These are phyloP conservation scores for Plenodomus biglobosus DNA, from an alignment of 2,329 filamentous ascomycete species.

Conservation along the genomic window DNA sequence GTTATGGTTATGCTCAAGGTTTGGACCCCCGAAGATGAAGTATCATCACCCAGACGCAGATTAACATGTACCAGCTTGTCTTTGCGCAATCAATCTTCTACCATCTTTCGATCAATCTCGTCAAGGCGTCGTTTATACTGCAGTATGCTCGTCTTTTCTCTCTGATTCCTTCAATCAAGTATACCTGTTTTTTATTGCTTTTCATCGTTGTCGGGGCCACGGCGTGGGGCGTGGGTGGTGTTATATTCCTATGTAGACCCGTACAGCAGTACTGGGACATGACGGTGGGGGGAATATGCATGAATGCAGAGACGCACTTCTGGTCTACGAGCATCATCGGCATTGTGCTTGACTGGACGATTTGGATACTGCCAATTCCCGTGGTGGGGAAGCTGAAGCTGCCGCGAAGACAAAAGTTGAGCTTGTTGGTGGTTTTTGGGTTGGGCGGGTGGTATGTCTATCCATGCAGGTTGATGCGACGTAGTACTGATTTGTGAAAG, in stretches of 20 bases:
- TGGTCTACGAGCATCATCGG: conserved; percentile 29
- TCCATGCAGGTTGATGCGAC: neutral
- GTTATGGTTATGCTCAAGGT: conserved; percentile 14
- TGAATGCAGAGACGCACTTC: conserved; percentile 28
- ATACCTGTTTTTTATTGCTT: conserved; percentile 20
- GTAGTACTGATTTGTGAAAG: conserved; percentile 9
- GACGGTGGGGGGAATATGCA: conserved; percentile 21
- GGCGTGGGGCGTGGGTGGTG: conserved; percentile 32
- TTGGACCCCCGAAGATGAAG: neutral
- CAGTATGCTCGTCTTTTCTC: conserved; percentile 37
- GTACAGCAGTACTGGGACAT: conserved; percentile 32
- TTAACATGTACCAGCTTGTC: conserved; percentile 26
- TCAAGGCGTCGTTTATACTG: conserved; percentile 37
- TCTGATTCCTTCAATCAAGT: conserved; percentile 4
- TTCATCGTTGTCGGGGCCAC: conserved; percentile 19
- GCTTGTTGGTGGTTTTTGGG: conserved; percentile 39
- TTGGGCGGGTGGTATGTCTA: conserved; percentile 41
- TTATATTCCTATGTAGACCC: conserved; percentile 34
- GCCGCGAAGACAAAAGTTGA: conserved; percentile 36
- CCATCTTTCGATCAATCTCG: conserved; percentile 34
- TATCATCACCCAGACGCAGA: no score
- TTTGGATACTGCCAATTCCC: conserved; percentile 38
- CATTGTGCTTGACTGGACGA: conserved; percentile 33
- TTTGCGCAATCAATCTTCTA: conserved; percentile 36
- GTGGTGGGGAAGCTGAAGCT: conserved; percentile 34